Evolutionary conservation across 371 early-diverging fungal genomes (phyloP), one percentile per base, ranked within the genome.

Genomic region (Lichtheimia ramosa): DNA sequence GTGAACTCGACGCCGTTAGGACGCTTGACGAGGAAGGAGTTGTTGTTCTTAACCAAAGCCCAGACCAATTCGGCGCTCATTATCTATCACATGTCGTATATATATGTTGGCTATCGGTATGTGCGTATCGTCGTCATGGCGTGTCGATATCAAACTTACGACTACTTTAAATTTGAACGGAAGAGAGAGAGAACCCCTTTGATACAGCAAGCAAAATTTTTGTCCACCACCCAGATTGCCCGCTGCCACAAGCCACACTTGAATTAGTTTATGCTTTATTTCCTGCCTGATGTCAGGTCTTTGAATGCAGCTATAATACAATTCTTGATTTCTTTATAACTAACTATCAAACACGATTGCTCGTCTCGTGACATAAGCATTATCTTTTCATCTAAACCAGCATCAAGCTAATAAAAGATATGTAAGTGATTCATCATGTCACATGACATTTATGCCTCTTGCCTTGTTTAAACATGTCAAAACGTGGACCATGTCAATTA

Each of bases 391-490:
- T 88, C 87, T 3, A 89, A 85, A 16, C 96, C 96, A 2, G 89
- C 89, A 75, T 98, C 97, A 74, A 98, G 74, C 96, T 92, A 73
- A 43, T 55, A 20, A 41, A 27, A 57, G 15, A 14, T 20, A 42
- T 6, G 2, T 18, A 15, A 51, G n/a, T 27, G 34, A 34, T 34
- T 2, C 34, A 34, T n/a, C 34, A 34, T 34, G 34, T 8, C 34
- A 34, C 34, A 34, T 34, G 34, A 34, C 8, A 34, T 34, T 8
- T 10, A 5, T 3, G n/a, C n/a, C 34, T 1, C 6, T 34, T 80
- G 92, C 93, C 91, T 96, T 97, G 75, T 97, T 98, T 49, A 98
- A 79, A 72, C 93, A 93, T 16, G 89, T 82, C 42, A 97, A 54
- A 6, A 96, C 93, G 79, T 98, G 98, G 0, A 88, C 89, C 78